Base-by-base conservation (phyloP, 2,329 filamentous ascomycete genomes). In the Zarea fungicola region DNA sequence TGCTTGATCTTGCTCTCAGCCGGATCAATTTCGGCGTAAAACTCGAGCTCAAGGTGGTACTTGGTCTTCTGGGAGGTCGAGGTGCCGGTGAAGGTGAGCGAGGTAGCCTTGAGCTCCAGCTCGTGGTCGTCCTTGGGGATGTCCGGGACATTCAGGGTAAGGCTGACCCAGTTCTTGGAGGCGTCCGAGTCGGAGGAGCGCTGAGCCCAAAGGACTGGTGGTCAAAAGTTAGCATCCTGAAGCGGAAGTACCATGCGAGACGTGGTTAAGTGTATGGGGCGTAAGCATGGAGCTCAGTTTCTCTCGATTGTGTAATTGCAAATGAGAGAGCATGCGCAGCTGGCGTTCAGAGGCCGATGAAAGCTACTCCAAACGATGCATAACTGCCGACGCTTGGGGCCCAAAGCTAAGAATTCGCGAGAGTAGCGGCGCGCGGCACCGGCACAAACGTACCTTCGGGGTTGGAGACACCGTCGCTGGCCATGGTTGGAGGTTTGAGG, bases 191-290 rank as follows among this genome's bases (percentile, higher is more conserved):
- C 75, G 64, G 85, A 93, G 40, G 92, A 97, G 77, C 93, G 91
- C 78, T 99, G 93, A 58, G 93, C 92, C 93, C 93, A 99, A 71
- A 90, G 87, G 61, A 99, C 93, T 97, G 26, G 3, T 97, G 26
- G 3, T 10, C 16, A 19, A 16, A 3, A n/a, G 28, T 48, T 41
- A 48, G 45, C 22, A 19, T 26, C 5, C 5, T 31, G 40, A 13
- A 26, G 25, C 25, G 29, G 14, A 43, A 31, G 18, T n/a, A 14
- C 21, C 25, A 7, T 28, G 13, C n/a, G 25, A 8, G n/a, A 19
- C n/a, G 16, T 28, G 31, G 14, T 11, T n/a, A n/a, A n/a, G n/a
- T n/a, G n/a, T n/a, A n/a, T n/a, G n/a, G n/a, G n/a, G n/a, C n/a
- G n/a, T n/a, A n/a, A n/a, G n/a, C n/a, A n/a, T n/a, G n/a, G n/a